phyloP scores from a whole-genome alignment of 2,329 filamentous ascomycete species.

The Ascochyta rabiei region DNA sequence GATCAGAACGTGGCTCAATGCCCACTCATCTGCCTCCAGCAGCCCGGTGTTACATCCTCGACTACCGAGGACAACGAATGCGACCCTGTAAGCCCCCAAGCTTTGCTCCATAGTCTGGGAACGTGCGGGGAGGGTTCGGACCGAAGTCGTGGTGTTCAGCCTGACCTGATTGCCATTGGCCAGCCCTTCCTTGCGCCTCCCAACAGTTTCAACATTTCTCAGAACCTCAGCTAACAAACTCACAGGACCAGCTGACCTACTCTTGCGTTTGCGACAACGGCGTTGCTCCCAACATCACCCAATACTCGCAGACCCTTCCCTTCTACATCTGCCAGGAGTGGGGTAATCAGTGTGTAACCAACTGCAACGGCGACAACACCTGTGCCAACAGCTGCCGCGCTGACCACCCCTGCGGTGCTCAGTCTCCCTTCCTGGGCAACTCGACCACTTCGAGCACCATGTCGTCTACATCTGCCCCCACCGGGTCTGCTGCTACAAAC shows the following conservation, averaged over 20 bases:
- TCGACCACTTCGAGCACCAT: slow-evolving; percentile 56
- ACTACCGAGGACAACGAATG: slow-evolving; percentile 68
- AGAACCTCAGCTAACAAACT: slow-evolving; percentile 5
- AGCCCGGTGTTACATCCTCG: slow-evolving; percentile 49
- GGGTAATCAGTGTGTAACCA: slow-evolving; percentile 69
- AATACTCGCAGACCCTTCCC: slow-evolving; percentile 79
- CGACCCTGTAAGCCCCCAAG: slow-evolving; percentile 59
- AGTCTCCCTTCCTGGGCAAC: slow-evolving; percentile 67
- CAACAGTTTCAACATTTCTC: slow-evolving; percentile 10
- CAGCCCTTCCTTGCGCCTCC: background rate
- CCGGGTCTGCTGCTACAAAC: slow-evolving; percentile 38
- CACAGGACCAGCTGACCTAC: slow-evolving; percentile 63
- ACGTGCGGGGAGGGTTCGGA: background rate
- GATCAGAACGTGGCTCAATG: slow-evolving; percentile 66
- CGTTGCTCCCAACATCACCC: slow-evolving; percentile 71
- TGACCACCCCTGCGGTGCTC: slow-evolving; percentile 75
- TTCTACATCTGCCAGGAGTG: slow-evolving; percentile 77
- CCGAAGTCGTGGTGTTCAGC: background rate
- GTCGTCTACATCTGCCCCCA: slow-evolving; percentile 48
- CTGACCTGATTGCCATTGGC: slow-evolving; percentile 1
- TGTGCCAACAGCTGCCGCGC: slow-evolving; percentile 55
- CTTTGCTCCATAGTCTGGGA: background rate
- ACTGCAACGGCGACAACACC: slow-evolving; percentile 62
- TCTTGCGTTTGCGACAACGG: slow-evolving; percentile 73
- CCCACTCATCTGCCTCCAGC: slow-evolving; percentile 74